These are phyloP conservation scores for Casuarina cunninghamiana DNA, from an alignment of 306 rosid genomes.

Conservation along the genomic window DNA sequence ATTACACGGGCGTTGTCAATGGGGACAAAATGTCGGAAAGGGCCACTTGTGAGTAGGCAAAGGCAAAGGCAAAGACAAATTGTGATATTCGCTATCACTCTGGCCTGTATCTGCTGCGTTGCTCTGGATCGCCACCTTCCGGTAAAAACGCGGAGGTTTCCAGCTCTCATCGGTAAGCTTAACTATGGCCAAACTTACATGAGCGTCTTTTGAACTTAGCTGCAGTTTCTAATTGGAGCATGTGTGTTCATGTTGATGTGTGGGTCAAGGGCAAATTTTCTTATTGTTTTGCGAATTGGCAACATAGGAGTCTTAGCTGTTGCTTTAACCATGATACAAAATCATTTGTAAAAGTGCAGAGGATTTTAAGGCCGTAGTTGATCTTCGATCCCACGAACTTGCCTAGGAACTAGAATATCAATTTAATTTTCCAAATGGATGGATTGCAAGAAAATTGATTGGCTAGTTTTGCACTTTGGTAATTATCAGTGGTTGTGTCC, in stretches of 20 bases:
- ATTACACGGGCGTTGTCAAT: too few relatives aligned
- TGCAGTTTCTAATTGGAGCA: background rate
- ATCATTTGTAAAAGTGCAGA: background rate
- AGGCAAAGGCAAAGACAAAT: too few relatives aligned
- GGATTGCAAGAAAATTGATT: background rate
- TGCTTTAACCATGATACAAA: background rate
- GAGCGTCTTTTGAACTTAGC: background rate
- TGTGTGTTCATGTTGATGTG: background rate
- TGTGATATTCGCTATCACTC: too few relatives aligned
- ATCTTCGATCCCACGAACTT: background rate
- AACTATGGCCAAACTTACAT: background rate
- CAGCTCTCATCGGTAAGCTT: background rate
- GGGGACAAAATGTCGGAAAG: too few relatives aligned
- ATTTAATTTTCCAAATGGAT: background rate
- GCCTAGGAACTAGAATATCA: background rate
- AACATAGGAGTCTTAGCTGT: background rate
- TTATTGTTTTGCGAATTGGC: background rate
- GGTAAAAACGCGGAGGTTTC: background rate
- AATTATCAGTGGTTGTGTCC: background rate
- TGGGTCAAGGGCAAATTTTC: background rate
- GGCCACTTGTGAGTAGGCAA: too few relatives aligned
- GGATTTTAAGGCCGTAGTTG: background rate
- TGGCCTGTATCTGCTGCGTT: background rate
- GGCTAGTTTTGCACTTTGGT: background rate
- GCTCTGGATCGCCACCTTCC: background rate